phyloP scores from a whole-genome alignment of 495 filamentous ascomycete species.

The Arthonia radiata region DNA sequence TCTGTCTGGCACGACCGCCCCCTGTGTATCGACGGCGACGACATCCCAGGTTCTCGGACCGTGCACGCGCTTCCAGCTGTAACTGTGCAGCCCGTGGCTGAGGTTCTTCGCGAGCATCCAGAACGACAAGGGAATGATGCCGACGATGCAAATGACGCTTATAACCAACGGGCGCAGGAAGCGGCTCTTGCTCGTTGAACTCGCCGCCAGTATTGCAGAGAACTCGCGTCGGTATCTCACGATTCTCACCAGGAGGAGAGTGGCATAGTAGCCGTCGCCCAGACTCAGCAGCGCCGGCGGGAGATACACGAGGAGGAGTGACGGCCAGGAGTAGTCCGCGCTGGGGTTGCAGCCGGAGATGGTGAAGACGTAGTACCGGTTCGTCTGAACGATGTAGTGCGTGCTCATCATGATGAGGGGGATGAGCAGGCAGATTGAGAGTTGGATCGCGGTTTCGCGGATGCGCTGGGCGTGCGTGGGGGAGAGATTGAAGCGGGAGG shows the following conservation, averaged over 20 bases:
- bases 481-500: constrained; percentile 29
- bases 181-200: constrained; percentile 9
- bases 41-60: constrained; percentile 30
- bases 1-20: constrained; percentile 30
- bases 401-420: constrained; percentile 39
- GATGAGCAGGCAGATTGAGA: constrained; percentile 40
- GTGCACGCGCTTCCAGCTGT: constrained; percentile 30
- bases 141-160: constrained; percentile 36
- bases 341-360: constrained; percentile 46
- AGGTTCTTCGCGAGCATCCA: constrained; percentile 27
- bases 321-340: constrained; percentile 46
- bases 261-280: constrained; percentile 40
- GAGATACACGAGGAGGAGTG: constrained; percentile 35
- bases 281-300: constrained; percentile 43
- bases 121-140: constrained; percentile 36
- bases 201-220: no score
- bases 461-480: constrained; percentile 25
- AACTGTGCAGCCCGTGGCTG: constrained; percentile 17
- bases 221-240: no score
- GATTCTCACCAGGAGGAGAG: no score
- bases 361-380: constrained; percentile 47
- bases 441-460: constrained; percentile 29
- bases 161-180: constrained; percentile 35
- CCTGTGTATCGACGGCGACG: constrained; percentile 30
- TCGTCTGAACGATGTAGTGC: constrained; percentile 42